Evolutionary conservation across 2,329 filamentous ascomycete species (phyloP), one percentile per base, ranked within the genome.

Genomic region (Plenodomus biglobosus): DNA sequence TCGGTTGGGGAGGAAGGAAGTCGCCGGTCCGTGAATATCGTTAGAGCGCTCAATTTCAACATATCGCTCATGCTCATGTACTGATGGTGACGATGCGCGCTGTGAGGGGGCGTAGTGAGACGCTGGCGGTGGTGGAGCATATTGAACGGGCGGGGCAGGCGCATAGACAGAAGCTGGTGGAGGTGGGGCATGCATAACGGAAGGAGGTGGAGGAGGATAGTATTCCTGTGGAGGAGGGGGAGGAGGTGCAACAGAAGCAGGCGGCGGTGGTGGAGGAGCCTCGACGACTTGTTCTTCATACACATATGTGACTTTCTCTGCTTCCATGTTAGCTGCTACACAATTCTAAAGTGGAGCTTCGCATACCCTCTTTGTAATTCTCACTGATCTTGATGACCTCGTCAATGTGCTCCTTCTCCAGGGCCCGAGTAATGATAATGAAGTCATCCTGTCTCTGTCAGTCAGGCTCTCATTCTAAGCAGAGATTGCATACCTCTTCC

Each of bases 341-440:
- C 15, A 8, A 38, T 4, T 3, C 2, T 13, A 8, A 3, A 15
- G 8, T 2, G 13, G 8, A 10, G 20, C n/a, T 15, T 39, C 11
- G 58, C 74, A 44, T 65, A 76, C 76, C 68, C 42, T 76, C 74
- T 65, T 76, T 76, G 73, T 90, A 91, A 24, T 87, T 84, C 63
- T 91, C 88, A 71, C 90, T 95, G 41, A 91, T 78, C 62, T 84
- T 86, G 61, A 96, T 87, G 38, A 96, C 80, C 63, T 95, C 88
- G 60, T 96, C 91, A 55, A 96, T 96, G 61, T 96, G 90, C 16
- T 92, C 85, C 61, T 95, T 92, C 15, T 90, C 88, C 4, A 97
- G 80, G 8, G 92, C 92, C 65, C 89, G 87, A 59, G 88, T 84
- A 27, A 97, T 85, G 43, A 96, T 82, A 60, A 94, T 84, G 18